Percentiles rank a stretch among this genome's conserved stretches.
Conservation (phyloP, 2,329 filamentous ascomycete genomes). For the Fusarium sp. region DNA sequence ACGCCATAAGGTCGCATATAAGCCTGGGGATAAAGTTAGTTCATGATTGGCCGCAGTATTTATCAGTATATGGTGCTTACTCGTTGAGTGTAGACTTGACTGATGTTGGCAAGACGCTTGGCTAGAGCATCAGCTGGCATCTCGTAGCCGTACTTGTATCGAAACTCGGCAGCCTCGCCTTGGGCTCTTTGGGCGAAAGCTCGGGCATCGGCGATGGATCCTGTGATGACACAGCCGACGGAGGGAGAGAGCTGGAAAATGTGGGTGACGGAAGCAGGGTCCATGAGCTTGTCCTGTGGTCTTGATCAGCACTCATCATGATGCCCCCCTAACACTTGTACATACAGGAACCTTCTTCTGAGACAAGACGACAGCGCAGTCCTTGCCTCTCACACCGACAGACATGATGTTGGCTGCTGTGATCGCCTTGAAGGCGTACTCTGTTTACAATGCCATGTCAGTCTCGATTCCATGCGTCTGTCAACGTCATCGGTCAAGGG, state of each 20-base stretch:
- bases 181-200: constrained; percentile 93
- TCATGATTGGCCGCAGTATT: constrained; percentile 22
- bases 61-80: constrained; percentile 62
- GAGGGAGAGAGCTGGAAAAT: constrained; percentile 97
- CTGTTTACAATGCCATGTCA: constrained; percentile 61
- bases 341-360: constrained; percentile 99
- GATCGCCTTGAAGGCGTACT: constrained; percentile 99
- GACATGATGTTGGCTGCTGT: constrained; percentile 99
- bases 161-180: constrained; percentile 96
- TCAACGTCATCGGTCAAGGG: constrained; percentile 34
- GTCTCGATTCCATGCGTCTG: constrained; percentile 24
- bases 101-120: constrained; percentile 98
- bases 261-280: constrained; percentile 95
- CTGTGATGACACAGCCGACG: constrained; percentile 98
- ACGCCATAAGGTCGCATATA: constrained; percentile 99
- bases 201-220: constrained; percentile 96
- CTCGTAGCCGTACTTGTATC: constrained; percentile 99
- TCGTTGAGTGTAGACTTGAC: constrained; percentile 97
- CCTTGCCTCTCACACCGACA: constrained; percentile 93
- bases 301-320: constrained; percentile 38
- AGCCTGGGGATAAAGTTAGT: constrained; percentile 64
- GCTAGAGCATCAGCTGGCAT: constrained; percentile 98
- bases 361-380: constrained; percentile 95
- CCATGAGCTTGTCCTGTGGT: constrained; percentile 94
- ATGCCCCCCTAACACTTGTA: background rate